A percentile compares a stretch with the other conserved stretches of the same genome.
Evolutionary conservation across 2,329 filamentous ascomycete genomes (phyloP).

Genomic region (Massarina eburnea): DNA sequence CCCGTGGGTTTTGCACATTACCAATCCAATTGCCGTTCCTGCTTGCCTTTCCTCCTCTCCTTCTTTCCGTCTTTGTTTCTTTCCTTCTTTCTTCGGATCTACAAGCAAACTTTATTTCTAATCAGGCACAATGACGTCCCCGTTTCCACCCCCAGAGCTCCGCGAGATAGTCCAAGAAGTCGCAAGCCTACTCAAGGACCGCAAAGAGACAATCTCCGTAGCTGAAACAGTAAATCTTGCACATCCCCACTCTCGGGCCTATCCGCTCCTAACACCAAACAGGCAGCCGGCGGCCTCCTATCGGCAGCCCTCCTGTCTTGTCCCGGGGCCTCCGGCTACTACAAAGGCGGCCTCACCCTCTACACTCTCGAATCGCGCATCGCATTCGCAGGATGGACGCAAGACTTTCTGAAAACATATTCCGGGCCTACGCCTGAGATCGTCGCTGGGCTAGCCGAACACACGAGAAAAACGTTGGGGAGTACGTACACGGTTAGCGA

Average conservation of each 20-base stretch:
- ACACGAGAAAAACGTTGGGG: conserved; percentile 57
- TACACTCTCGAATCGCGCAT: conserved; percentile 62
- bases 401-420: conserved; percentile 55
- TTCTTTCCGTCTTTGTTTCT: neutral
- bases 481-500: conserved; percentile 62
- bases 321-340: conserved; percentile 60
- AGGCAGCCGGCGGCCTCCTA: conserved; percentile 65
- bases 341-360: conserved; percentile 64
- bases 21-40: neutral
- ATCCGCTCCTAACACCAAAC: neutral
- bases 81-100: neutral
- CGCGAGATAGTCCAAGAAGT: conserved; percentile 53
- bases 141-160: conserved; percentile 48
- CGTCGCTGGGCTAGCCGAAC: conserved; percentile 58
- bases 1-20: neutral
- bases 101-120: neutral
- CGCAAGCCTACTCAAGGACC: conserved; percentile 55
- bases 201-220: conserved; percentile 60
- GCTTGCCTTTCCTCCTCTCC: neutral
- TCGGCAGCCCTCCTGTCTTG: conserved; percentile 60
- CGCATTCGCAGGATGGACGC: conserved; percentile 63
- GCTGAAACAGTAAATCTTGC: conserved; percentile 57
- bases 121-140: conserved; percentile 28
- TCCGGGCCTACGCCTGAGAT: conserved; percentile 61
- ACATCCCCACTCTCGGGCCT: neutral